Conservation (phyloP, 176 grass and related monocot species). For the Paspalum notatum region DNA sequence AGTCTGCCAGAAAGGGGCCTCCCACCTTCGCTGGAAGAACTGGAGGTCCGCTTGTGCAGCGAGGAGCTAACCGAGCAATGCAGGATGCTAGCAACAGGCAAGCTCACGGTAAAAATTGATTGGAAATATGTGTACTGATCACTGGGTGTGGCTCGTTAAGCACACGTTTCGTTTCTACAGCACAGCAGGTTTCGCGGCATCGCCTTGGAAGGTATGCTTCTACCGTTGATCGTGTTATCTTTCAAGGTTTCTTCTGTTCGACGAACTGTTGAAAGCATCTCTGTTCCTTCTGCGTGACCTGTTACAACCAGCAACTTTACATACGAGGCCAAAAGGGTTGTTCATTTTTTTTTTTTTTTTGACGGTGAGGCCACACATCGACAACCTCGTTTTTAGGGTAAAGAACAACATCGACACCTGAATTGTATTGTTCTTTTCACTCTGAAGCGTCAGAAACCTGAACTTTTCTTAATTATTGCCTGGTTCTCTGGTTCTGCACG, state of each 20-base stretch:
- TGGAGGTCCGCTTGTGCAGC: rapidly evolving
- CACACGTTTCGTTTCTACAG: not conserved
- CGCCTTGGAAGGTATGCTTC: not conserved
- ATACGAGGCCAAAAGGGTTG: no score
- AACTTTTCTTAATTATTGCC: no score
- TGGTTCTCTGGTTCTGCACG: no score
- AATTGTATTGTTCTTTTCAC: no score
- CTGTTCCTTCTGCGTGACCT: not conserved
- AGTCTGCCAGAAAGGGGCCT: not conserved
- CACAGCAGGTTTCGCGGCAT: no score
- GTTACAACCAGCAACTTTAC: no score
- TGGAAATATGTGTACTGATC: not conserved
- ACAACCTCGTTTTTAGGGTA: no score
- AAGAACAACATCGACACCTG: no score
- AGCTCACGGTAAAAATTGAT: constrained; percentile 4
- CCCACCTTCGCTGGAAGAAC: constrained; percentile 1
- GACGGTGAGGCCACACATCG: no score
- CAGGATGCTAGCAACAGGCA: not conserved
- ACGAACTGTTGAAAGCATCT: not conserved
- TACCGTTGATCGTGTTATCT: not conserved
- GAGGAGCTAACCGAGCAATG: not conserved
- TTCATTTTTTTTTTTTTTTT: no score
- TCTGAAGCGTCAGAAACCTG: no score
- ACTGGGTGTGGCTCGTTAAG: not conserved
- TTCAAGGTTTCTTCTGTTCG: not conserved